Conservation (phyloP, 1,284 basidiomycete species). For the Ceratobasidium papillatum region DNA sequence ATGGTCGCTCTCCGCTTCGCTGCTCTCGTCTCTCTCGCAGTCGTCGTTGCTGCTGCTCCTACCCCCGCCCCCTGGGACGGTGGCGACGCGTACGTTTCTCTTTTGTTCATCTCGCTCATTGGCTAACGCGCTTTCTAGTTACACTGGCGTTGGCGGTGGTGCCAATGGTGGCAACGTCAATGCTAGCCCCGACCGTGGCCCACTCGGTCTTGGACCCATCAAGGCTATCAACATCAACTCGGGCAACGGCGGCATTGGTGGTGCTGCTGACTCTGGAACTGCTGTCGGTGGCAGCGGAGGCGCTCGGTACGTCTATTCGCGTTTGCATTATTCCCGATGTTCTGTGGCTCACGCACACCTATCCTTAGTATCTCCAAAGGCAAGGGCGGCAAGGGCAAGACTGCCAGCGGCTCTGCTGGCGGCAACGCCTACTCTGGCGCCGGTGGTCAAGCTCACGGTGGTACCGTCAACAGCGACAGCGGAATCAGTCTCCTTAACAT, state of each 20-base stretch:
- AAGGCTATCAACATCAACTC: constrained; percentile 49
- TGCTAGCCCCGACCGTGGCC: constrained; percentile 44
- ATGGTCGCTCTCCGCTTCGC: constrained; percentile 37
- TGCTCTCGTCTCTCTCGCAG: constrained; percentile 37
- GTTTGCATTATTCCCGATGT: background rate
- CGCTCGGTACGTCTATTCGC: constrained; percentile 15
- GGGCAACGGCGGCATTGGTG: constrained; percentile 49
- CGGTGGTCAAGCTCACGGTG: constrained; percentile 25
- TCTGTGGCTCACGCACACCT: background rate
- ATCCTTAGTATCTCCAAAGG: constrained; percentile 22
- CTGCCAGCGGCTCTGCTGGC: constrained; percentile 33
- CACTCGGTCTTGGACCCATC: constrained; percentile 47
- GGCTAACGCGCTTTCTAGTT: constrained; percentile 24
- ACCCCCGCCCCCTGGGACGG: constrained; percentile 44
- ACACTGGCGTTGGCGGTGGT: constrained; percentile 48
- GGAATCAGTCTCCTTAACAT: constrained; percentile 33
- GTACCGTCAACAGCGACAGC: background rate
- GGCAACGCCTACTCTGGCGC: constrained; percentile 26
- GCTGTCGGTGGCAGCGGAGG: constrained; percentile 46
- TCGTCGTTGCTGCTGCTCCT: constrained; percentile 45
- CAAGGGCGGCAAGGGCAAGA: constrained; percentile 24
- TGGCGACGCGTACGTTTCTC: constrained; percentile 48
- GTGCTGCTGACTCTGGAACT: constrained; percentile 47
- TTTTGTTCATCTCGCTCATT: constrained; percentile 18
- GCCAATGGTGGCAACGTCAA: constrained; percentile 47